phyloP scores from a whole-genome alignment of 2,329 filamentous ascomycete species.

The Clonostachys chloroleuca region DNA sequence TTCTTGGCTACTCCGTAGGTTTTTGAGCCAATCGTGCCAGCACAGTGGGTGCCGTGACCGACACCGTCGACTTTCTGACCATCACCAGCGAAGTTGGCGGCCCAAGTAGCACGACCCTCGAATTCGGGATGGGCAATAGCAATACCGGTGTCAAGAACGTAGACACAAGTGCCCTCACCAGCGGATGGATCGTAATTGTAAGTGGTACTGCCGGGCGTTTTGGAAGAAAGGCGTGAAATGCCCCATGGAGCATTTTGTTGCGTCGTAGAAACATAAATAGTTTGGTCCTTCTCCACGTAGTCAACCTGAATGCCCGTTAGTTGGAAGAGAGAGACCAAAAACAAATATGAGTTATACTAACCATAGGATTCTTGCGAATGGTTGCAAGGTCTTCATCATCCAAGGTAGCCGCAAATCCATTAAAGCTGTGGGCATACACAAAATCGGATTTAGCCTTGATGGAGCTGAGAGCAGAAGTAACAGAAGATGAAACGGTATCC shows the following conservation, averaged over 20 bases:
- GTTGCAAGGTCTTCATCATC: conserved; percentile 13
- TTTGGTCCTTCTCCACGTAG: conserved; percentile 34
- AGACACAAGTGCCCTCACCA: conserved; percentile 33
- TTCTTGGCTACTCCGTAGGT: conserved; percentile 41
- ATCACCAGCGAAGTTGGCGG: conserved; percentile 27
- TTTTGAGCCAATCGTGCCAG: conserved; percentile 34
- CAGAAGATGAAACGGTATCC: conserved; percentile 9
- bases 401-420: conserved; percentile 18
- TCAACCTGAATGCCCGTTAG: conserved; percentile 10
- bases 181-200: conserved; percentile 31
- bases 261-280: conserved; percentile 20
- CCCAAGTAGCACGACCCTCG: conserved; percentile 32
- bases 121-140: conserved; percentile 28
- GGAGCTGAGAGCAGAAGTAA: conserved; percentile 14
- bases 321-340: too few species aligned
- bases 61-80: conserved; percentile 29
- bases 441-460: conserved; percentile 23
- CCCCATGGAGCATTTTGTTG: conserved; percentile 33
- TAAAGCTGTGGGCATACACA: conserved; percentile 16
- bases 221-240: conserved; percentile 27
- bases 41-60: conserved; percentile 43
- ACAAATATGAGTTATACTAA: not conserved
- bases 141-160: conserved; percentile 42
- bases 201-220: conserved; percentile 11
- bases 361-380: conserved; percentile 13